Base-by-base conservation (phyloP, 345 rosid species). In the Corchorus olitorius region DNA sequence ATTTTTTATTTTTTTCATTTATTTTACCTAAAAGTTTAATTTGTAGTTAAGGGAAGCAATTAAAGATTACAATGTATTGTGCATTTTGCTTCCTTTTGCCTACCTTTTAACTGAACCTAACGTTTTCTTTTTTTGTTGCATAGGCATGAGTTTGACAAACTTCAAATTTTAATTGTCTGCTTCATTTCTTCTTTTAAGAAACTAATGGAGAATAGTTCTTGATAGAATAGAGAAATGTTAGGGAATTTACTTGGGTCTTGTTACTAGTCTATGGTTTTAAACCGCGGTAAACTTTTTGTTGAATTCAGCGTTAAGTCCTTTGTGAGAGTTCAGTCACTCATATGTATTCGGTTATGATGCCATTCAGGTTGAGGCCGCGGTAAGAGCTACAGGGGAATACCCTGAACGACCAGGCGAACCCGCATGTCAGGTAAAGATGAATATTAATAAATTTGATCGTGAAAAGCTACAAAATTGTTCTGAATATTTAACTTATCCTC, bases 341-440 rank as follows among this genome's bases (percentile, higher is more conserved):
- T 63, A 12, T 60, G 72, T 65, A 53, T 58, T 34, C 68, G 75
- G 27, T 75, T 75, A 43, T 72, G 60, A 58, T 61, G 17, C 13
- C 58, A 45, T 64, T 59, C 81, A 90, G 91, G 91, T 90, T 84
- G 94, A 84, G 79, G 92, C 96, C 49, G 88, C 89, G 27, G 94
- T 92, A 62, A 86, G 92, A 79, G 93, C 92, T 60, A 90, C 93
- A 52, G 93, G 93, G 72, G 94, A 87, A 76, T 93, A 89, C 74
- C 99, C 99, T 8, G 98, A 93, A 75, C 88, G 98, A 70, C 75
- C 88, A 0, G 99, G 99, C 68, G 92, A 91, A 73, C 93, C 90
- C n/a, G 77, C 87, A 58, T 95, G 99, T 77, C 97, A 92, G 97
- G 98, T 95, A 81, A 64, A 43, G 46, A 19, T 27, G 27, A 27